Percentiles rank a stretch among this genome's conserved stretches.
Evolutionary conservation across 2,329 filamentous ascomycete species (phyloP).

Genomic region (Colletotrichum gloeosporioides): DNA sequence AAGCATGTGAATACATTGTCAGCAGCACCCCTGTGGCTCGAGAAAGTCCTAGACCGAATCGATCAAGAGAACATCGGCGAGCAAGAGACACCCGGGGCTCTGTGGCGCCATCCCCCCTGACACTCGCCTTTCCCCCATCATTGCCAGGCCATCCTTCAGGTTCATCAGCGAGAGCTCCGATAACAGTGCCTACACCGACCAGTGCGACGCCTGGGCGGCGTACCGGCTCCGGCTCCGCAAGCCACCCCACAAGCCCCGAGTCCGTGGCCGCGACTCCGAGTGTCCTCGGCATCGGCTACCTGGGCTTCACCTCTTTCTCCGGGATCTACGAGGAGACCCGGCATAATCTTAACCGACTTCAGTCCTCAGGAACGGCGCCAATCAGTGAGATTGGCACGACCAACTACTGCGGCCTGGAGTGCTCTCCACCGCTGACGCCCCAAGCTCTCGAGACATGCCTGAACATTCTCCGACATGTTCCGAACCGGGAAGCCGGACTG

Average conservation of each 20-base stretch:
- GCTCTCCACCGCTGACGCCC: conserved; percentile 7
- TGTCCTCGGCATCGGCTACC: conserved; percentile 37
- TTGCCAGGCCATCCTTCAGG: neutral
- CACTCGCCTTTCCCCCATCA: neutral
- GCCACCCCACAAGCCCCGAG: conserved; percentile 16
- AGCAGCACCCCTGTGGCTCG: conserved; percentile 1
- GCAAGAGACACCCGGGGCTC: neutral
- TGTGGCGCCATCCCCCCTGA: neutral
- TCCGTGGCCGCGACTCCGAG: conserved; percentile 1
- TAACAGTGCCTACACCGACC: neutral
- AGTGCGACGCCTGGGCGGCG: neutral
- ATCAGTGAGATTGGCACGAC: conserved; percentile 10
- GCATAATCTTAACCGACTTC: conserved; percentile 40
- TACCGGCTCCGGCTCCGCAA: conserved; percentile 9
- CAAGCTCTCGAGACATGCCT: conserved; percentile 39
- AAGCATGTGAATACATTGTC: conserved; percentile 41
- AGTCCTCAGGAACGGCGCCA: conserved; percentile 14
- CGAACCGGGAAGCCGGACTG: conserved; percentile 27
- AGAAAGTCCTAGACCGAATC: neutral
- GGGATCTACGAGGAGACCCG: conserved; percentile 47
- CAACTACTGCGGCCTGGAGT: neutral
- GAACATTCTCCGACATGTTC: conserved; percentile 41
- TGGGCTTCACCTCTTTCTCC: conserved; percentile 51
- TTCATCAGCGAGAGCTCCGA: neutral
- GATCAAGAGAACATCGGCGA: neutral